These are phyloP conservation scores for Pseudoturritis turrita DNA, from an alignment of 345 rosid genomes.

Conservation along the genomic window DNA sequence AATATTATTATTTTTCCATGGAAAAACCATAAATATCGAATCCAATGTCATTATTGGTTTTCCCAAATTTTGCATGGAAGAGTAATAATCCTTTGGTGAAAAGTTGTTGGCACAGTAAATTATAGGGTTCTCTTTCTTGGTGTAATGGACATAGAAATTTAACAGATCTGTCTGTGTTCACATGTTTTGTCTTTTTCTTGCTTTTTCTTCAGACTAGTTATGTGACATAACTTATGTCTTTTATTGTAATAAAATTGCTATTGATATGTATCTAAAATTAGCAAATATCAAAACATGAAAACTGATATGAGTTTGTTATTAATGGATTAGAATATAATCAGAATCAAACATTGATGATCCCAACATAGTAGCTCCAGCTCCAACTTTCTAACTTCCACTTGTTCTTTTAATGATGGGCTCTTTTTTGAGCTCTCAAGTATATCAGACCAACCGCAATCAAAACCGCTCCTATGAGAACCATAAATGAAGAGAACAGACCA, in stretches of 20 bases:
- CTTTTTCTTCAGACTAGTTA: background rate
- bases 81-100: conserved; percentile 1
- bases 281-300: background rate
- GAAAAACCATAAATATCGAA: background rate
- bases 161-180: conserved; percentile 8
- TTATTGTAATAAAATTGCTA: background rate
- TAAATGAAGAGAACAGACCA: too few relatives aligned
- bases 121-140: background rate
- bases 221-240: too few relatives aligned
- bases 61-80: background rate
- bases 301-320: background rate
- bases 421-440: too few relatives aligned
- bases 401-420: too few relatives aligned
- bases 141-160: background rate
- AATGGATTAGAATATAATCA: background rate
- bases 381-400: too few relatives aligned
- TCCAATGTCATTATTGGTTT: conserved; percentile 23
- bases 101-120: conserved; percentile 13
- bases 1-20: background rate
- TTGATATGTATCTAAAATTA: background rate
- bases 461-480: too few relatives aligned
- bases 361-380: too few relatives aligned
- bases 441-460: too few relatives aligned
- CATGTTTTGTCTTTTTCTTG: conserved; percentile 6
- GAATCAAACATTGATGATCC: too few relatives aligned